A percentile compares a stretch with the other conserved stretches of the same genome.
Evolutionary conservation across 2,329 filamentous ascomycete genomes (phyloP).

Genomic region (Penicillium sp.): DNA sequence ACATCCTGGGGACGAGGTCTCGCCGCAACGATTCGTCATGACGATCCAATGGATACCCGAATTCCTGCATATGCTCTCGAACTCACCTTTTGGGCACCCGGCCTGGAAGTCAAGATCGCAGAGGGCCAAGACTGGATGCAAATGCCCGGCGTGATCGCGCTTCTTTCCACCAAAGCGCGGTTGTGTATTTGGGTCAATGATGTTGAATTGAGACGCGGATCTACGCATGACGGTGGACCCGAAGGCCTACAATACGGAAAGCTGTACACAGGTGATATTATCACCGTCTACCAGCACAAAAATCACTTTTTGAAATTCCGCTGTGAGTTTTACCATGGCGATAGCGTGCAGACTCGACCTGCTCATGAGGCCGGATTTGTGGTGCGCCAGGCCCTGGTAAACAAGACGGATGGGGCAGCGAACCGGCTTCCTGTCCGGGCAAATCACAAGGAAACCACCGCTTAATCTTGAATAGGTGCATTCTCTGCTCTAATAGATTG

Average conservation of each 20-base stretch:
- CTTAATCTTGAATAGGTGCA: constrained; percentile 1
- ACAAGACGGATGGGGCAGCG: constrained; percentile 22
- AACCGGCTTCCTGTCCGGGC: constrained; percentile 24
- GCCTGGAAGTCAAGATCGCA: constrained; percentile 56
- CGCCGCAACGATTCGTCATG: constrained; percentile 63
- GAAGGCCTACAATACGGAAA: constrained; percentile 56
- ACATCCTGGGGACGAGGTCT: constrained; percentile 71
- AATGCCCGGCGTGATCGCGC: constrained; percentile 55
- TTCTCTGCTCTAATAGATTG: constrained; percentile 16
- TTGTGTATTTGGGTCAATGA: constrained; percentile 72
- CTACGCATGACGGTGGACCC: constrained; percentile 49
- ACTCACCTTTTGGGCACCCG: constrained; percentile 66
- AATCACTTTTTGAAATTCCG: constrained; percentile 39
- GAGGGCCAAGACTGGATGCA: constrained; percentile 52
- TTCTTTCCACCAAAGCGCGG: constrained; percentile 74
- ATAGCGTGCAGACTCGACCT: constrained; percentile 40
- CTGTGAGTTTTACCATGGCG: constrained; percentile 45
- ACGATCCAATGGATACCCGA: constrained; percentile 57
- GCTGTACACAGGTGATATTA: constrained; percentile 68
- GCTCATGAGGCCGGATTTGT: constrained; percentile 38
- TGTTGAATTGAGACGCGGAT: constrained; percentile 54
- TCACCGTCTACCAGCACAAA: constrained; percentile 60
- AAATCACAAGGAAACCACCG: constrained; percentile 9
- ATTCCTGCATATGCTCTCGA: constrained; percentile 79
- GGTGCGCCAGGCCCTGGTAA: constrained; percentile 35